Conservation (phyloP, 306 rosid species). For the Fragaria vesca region DNA sequence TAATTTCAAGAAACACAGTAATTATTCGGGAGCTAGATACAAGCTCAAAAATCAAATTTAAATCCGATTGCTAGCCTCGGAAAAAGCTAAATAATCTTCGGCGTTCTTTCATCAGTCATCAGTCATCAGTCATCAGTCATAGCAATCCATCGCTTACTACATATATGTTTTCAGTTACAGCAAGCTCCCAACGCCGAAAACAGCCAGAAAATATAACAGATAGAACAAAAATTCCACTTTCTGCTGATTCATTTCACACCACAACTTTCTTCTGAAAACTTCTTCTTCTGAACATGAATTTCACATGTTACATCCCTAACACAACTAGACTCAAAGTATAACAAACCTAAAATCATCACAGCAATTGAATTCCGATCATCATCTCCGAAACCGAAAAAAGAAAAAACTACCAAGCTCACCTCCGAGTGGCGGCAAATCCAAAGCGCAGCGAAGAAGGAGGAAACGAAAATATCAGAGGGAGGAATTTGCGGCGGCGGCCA, state of each 20-base stretch:
- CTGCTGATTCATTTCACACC: not conserved
- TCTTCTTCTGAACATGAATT: not conserved
- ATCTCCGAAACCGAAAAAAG: not conserved
- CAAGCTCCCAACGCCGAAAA: slow-evolving; percentile 12
- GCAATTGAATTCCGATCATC: not conserved
- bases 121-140: not conserved
- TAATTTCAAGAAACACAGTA: not conserved
- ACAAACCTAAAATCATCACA: not conserved
- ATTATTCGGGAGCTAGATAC: no score
- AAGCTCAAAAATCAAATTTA: not conserved
- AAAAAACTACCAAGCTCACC: slow-evolving; percentile 22
- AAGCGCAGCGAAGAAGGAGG: not conserved
- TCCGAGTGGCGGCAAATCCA: slow-evolving; percentile 12
- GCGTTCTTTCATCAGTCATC: not conserved
- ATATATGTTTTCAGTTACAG: slow-evolving; percentile 16
- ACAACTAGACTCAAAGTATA: not conserved
- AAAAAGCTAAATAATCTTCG: not conserved
- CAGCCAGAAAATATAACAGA: not conserved
- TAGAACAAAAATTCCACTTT: not conserved
- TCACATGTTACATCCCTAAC: no score
- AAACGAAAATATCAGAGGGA: not conserved
- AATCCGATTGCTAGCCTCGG: not conserved
- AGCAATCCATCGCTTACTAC: slow-evolving; percentile 15
- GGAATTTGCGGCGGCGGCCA: slow-evolving; percentile 39
- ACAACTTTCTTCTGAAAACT: not conserved